These are phyloP conservation scores for Elasticomyces elasticus DNA, from an alignment of 495 filamentous ascomycete genomes.

Conservation along the genomic window DNA sequence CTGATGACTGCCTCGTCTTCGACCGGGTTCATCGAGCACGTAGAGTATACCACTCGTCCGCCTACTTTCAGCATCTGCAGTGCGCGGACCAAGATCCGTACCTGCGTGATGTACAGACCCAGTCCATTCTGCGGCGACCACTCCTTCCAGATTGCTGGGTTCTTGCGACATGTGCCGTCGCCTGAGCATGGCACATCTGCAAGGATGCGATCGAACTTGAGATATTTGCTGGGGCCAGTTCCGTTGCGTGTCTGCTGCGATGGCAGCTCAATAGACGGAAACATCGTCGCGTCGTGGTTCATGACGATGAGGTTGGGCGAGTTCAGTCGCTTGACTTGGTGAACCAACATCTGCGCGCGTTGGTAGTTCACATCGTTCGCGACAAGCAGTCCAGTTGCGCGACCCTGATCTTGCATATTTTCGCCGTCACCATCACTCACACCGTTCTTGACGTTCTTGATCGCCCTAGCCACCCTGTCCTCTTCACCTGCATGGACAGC, in stretches of 20 bases:
- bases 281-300: slow-evolving; percentile 95
- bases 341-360: slow-evolving; percentile 89
- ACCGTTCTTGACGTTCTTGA: slow-evolving; percentile 8
- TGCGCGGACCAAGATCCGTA: slow-evolving; percentile 81
- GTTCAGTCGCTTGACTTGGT: slow-evolving; percentile 91
- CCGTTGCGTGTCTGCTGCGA: slow-evolving; percentile 30
- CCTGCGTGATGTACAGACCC: slow-evolving; percentile 74
- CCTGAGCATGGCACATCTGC: slow-evolving; percentile 96
- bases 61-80: slow-evolving; percentile 95
- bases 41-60: slow-evolving; percentile 90
- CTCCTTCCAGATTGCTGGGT: slow-evolving; percentile 83
- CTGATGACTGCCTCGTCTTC: slow-evolving; percentile 94
- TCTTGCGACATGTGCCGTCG: slow-evolving; percentile 88
- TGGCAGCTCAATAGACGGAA: slow-evolving; percentile 76
- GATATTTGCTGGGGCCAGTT: slow-evolving; percentile 50
- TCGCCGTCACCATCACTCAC: slow-evolving; percentile 24
- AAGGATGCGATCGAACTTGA: slow-evolving; percentile 93
- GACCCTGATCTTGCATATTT: slow-evolving; percentile 60
- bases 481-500: slow-evolving; percentile 90
- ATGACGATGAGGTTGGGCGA: slow-evolving; percentile 96
- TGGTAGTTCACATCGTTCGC: slow-evolving; percentile 95
- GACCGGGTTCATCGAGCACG: slow-evolving; percentile 94
- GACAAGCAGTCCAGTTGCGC: slow-evolving; percentile 81
- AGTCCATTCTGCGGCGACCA: slow-evolving; percentile 78
- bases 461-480: slow-evolving; percentile 53